Percentiles rank a stretch among this genome's conserved stretches.
These are phyloP conservation scores for Komagataella ulmi DNA, from an alignment of 805 yeast genomes.

Conservation along the genomic window DNA sequence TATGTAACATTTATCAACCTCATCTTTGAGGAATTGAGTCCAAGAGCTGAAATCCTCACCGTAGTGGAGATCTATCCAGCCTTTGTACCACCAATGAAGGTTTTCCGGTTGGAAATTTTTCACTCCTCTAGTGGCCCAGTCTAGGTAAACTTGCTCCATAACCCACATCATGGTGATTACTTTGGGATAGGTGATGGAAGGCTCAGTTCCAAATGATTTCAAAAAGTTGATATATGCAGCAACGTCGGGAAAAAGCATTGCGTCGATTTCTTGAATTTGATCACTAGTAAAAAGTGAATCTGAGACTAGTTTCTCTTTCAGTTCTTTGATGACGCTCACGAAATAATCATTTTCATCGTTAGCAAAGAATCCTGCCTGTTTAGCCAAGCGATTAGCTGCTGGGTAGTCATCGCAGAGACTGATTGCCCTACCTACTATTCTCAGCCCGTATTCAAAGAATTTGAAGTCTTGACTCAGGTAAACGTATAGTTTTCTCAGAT, in stretches of 20 bases:
- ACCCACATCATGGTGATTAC: conserved; percentile 28
- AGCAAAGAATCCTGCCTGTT: conserved; percentile 37
- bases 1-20: conserved; percentile 20
- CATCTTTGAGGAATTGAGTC: conserved; percentile 28
- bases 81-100: conserved; percentile 30
- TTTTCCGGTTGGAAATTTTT: conserved; percentile 9
- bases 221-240: conserved; percentile 23
- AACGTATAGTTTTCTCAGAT: conserved; percentile 26
- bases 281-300: conserved; percentile 6
- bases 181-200: conserved; percentile 21
- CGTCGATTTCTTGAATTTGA: conserved; percentile 4
- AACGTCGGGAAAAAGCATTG: conserved; percentile 19
- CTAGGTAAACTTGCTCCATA: conserved; percentile 36
- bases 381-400: conserved; percentile 25
- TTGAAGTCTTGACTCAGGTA: conserved; percentile 36
- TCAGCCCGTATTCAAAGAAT: conserved; percentile 28
- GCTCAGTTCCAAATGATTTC: conserved; percentile 14
- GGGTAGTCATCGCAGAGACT: conserved; percentile 25
- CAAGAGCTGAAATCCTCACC: conserved; percentile 33
- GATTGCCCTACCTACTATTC: conserved; percentile 28
- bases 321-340: conserved; percentile 16
- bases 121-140: conserved; percentile 32
- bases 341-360: conserved; percentile 37
- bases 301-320: conserved; percentile 9
- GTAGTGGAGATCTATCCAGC: conserved; percentile 39